phyloP scores from a whole-genome alignment of 805 yeast genomes.

The Tetrapisispora phaffii region DNA sequence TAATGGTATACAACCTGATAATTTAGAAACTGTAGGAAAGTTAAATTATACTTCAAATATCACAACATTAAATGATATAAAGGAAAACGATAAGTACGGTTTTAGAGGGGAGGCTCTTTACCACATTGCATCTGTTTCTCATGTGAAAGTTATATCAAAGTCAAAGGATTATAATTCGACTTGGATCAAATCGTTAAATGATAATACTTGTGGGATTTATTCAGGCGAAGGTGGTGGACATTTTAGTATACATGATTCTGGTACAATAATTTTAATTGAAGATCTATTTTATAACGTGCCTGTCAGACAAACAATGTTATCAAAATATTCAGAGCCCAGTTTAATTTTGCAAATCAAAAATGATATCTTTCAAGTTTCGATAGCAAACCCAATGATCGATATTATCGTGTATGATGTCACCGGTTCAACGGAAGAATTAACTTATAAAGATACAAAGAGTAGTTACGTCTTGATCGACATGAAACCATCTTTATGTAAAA shows the following conservation, averaged over 20 bases:
- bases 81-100: slow-evolving; percentile 41
- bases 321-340: slow-evolving; percentile 7
- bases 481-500: no score
- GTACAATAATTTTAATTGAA: slow-evolving; percentile 15
- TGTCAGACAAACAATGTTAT: slow-evolving; percentile 16
- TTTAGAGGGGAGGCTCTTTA: slow-evolving; percentile 66
- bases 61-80: slow-evolving; percentile 30
- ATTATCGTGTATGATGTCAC: slow-evolving; percentile 2
- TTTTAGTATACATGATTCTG: slow-evolving; percentile 6
- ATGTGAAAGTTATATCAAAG: slow-evolving; percentile 41
- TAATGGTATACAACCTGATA: slow-evolving; percentile 45
- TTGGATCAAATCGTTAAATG: slow-evolving; percentile 10
- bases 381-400: slow-evolving; percentile 11
- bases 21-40: slow-evolving; percentile 38
- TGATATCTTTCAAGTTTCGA: slow-evolving; percentile 15
- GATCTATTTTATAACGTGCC: slow-evolving; percentile 21
- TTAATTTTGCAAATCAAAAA: slow-evolving; percentile 9
- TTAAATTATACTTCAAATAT: slow-evolving; percentile 51
- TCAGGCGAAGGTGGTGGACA: neutral
- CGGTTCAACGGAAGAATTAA: neutral
- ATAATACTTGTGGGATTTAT: neutral
- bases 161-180: slow-evolving; percentile 21
- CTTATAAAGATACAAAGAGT: neutral
- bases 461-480: neutral
- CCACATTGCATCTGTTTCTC: slow-evolving; percentile 41